Evolutionary conservation across 1,139 yeast genomes (phyloP), one percentile per base, ranked within the genome.

Genomic region (Suhomyces atakaporum): DNA sequence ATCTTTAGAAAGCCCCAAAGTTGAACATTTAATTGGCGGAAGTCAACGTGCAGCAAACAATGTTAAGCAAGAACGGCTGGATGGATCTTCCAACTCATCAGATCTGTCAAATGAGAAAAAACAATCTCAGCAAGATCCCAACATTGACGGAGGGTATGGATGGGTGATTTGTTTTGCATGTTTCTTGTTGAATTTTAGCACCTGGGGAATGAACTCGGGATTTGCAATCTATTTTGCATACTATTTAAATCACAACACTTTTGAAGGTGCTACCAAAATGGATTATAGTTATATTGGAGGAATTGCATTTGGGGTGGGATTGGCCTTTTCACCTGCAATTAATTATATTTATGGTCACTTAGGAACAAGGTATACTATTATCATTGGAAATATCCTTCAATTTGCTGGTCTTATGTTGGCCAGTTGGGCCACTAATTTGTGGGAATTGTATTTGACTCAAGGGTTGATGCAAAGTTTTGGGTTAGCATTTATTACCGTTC

Each of bases 141-240:
- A 38, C 14, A 25, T 36, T 16, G 79, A 74, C 41, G 67, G 66
- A 6, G 81, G 81, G 0, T 69, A 73, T 46, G 79, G 77, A 3
- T 71, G 79, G 69, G 57, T 69, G 1, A 56, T 72, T 8, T 69
- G 73, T 19, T 52, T 71, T 25, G 70, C 72, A 1, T 60, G 64
- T 16, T 65, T 71, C 41, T 40, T 70, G 4, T 51, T 73, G 19
- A 69, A 71, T 56, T 67, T 73, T 28, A 54, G 67, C 39, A 69
- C 79, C 0, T 75, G 77, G 71, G 82, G 81, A 1, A 71, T 73
- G 71, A 73, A 74, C 40, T 66, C 75, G 23, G 75, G 79, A 3
- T 76, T 65, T 55, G 79, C 79, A 16, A 63, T 75, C n/a, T 77
- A 72, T 45, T 73, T 75, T 42, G 62, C 76, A 2, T 59, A 68